phyloP scores from a whole-genome alignment of 169 alveolate species.

The Babesia bovis region DNA sequence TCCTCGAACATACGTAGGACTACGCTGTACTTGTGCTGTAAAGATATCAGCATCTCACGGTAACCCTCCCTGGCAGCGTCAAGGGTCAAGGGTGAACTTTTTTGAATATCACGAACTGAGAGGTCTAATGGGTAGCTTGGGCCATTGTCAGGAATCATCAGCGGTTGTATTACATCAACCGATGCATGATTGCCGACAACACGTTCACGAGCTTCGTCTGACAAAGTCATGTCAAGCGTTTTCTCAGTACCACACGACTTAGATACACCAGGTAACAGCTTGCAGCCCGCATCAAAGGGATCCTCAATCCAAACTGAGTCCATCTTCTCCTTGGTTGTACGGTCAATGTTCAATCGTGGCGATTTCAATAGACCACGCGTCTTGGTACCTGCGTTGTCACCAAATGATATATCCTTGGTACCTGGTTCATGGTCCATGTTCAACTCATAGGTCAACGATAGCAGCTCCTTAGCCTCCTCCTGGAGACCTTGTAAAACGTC shows the following conservation, averaged over 20 bases:
- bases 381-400: not conserved
- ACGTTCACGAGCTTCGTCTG: not conserved
- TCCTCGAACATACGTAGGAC: slow-evolving; percentile 57
- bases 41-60: slow-evolving; percentile 27
- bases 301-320: slow-evolving; percentile 8
- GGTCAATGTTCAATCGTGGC: not conserved
- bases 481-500: slow-evolving; percentile 27
- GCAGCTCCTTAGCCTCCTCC: slow-evolving; percentile 27
- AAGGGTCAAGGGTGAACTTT: slow-evolving; percentile 5
- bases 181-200: not conserved
- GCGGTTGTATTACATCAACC: not conserved
- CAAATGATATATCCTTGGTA: not conserved
- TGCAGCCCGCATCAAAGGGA: not conserved
- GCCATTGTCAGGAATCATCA: slow-evolving; percentile 3
- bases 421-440: not conserved
- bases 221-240: not conserved
- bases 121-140: slow-evolving; percentile 21
- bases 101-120: slow-evolving; percentile 1
- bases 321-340: not conserved
- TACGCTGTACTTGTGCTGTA: slow-evolving; percentile 54
- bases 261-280: slow-evolving; percentile 3
- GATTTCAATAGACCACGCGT: not conserved
- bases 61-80: slow-evolving; percentile 28
- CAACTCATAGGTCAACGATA: slow-evolving; percentile 31
- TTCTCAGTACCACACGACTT: slow-evolving; percentile 7